Evolutionary conservation across 2,329 filamentous ascomycete genomes (phyloP).

Genomic region (Arthroderma sp.): DNA sequence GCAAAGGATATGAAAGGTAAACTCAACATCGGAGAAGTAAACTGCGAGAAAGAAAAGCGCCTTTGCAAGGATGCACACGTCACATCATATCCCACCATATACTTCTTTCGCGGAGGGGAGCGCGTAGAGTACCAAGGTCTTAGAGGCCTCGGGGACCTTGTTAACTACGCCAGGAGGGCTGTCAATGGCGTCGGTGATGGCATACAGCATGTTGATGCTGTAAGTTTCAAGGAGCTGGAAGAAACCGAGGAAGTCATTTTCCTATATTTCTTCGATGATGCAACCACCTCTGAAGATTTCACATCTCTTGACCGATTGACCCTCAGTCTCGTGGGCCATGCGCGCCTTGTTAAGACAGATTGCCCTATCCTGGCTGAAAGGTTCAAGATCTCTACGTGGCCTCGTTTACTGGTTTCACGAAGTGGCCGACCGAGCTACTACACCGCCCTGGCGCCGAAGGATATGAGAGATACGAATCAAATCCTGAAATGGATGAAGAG

Average conservation of each 20-base stretch:
- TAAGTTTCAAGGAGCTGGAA: conserved; percentile 67
- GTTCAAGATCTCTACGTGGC: conserved; percentile 96
- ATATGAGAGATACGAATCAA: conserved; percentile 77
- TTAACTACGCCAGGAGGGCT: conserved; percentile 76
- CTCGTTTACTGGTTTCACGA: conserved; percentile 76
- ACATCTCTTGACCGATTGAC: conserved; percentile 73
- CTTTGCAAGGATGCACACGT: conserved; percentile 88
- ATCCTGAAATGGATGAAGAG: conserved; percentile 88
- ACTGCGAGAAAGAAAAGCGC: conserved; percentile 72
- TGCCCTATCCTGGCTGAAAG: conserved; percentile 61
- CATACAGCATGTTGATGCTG: conserved; percentile 67
- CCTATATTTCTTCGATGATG: conserved; percentile 93
- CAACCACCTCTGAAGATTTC: conserved; percentile 87
- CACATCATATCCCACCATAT: conserved; percentile 70
- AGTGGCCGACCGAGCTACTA: conserved; percentile 88
- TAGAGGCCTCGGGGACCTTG: conserved; percentile 78
- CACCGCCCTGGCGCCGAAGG: conserved; percentile 68
- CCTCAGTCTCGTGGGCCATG: conserved; percentile 78
- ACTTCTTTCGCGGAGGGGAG: conserved; percentile 87
- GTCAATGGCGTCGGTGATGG: conserved; percentile 62
- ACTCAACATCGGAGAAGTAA: conserved; percentile 89
- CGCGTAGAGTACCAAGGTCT: conserved; percentile 87
- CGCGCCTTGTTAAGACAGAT: conserved; percentile 81
- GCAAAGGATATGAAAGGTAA: conserved; percentile 80
- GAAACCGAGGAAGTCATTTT: conserved; percentile 93